These are phyloP conservation scores for Penicillium paneum DNA, from an alignment of 2,329 filamentous ascomycete genomes.

Conservation along the genomic window DNA sequence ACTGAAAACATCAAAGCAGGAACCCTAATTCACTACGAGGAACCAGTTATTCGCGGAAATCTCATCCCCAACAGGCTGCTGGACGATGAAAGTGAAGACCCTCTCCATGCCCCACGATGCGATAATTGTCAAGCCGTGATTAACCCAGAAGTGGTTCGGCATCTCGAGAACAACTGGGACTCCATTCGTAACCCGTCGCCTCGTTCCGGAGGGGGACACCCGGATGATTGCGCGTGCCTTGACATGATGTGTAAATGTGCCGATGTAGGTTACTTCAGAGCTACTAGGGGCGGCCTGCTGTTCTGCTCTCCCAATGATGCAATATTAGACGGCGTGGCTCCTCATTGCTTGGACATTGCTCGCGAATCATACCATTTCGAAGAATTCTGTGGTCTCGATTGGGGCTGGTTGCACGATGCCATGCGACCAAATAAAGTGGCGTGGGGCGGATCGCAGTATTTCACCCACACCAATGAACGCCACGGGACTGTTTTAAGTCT, in stretches of 20 bases:
- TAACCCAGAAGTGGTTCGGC: background rate
- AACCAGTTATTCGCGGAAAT: slow-evolving; percentile 37
- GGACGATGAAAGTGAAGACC: background rate
- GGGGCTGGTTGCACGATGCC: slow-evolving; percentile 35
- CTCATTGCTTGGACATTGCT: slow-evolving; percentile 28
- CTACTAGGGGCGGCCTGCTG: background rate
- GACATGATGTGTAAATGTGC: background rate
- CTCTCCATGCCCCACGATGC: slow-evolving; percentile 15
- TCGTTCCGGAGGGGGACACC: background rate
- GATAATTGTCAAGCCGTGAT: slow-evolving; percentile 29
- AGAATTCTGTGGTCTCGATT: slow-evolving; percentile 30
- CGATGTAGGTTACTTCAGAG: background rate
- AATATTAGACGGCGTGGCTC: background rate
- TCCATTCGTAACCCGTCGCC: background rate
- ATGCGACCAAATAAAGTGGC: slow-evolving; percentile 26
- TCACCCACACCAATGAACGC: slow-evolving; percentile 29
- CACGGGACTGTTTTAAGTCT: slow-evolving; percentile 36
- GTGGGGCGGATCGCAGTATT: slow-evolving; percentile 6
- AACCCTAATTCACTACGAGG: slow-evolving; percentile 32
- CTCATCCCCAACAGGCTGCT: slow-evolving; percentile 18
- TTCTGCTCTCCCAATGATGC: slow-evolving; percentile 14
- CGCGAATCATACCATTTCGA: slow-evolving; percentile 28
- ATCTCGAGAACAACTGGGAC: background rate
- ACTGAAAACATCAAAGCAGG: slow-evolving; percentile 22
- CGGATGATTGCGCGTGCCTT: background rate